phyloP scores from a whole-genome alignment of 495 filamentous ascomycete species.

The Acidiella bohemica region DNA sequence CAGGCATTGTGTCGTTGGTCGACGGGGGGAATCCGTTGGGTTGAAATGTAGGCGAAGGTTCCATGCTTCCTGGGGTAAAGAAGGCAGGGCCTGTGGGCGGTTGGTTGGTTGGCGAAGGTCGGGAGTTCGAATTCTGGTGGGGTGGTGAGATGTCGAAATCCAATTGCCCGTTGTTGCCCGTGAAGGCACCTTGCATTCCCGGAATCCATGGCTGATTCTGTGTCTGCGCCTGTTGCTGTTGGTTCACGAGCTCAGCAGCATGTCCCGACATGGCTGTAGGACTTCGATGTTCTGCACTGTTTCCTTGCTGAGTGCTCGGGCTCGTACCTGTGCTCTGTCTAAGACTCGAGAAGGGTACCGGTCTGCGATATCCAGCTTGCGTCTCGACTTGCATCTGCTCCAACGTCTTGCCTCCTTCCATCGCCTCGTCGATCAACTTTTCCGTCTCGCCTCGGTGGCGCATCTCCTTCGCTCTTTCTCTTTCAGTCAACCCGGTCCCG shows the following conservation, averaged over 20 bases:
- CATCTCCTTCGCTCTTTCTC: conserved; percentile 19
- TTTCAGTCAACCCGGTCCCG: conserved; percentile 36
- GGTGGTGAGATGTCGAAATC: not conserved
- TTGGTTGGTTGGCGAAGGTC: not conserved
- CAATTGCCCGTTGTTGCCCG: not conserved
- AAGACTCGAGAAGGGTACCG: conserved; percentile 16
- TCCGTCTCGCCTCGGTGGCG: conserved; percentile 4
- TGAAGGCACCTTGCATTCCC: not conserved
- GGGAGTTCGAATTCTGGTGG: too few species aligned
- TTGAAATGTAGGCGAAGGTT: too few species aligned
- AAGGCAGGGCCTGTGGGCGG: not conserved
- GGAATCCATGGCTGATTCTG: not conserved
- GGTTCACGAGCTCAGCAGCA: not conserved
- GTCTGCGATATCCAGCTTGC: conserved; percentile 12
- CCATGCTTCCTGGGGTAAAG: too few species aligned
- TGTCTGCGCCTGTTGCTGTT: conserved; percentile 3
- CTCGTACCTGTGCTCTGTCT: conserved; percentile 5
- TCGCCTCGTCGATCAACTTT: conserved; percentile 1
- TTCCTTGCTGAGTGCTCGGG: conserved; percentile 3
- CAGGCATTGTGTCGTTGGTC: conserved; percentile 2
- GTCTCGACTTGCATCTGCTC: conserved; percentile 20
- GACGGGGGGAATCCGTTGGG: conserved; percentile 1
- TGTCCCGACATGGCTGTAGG: not conserved
- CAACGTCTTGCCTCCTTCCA: conserved; percentile 16
- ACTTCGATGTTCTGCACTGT: not conserved